Evolutionary conservation across 2,329 filamentous ascomycete species (phyloP).

Genomic region (Sporothrix sp.): DNA sequence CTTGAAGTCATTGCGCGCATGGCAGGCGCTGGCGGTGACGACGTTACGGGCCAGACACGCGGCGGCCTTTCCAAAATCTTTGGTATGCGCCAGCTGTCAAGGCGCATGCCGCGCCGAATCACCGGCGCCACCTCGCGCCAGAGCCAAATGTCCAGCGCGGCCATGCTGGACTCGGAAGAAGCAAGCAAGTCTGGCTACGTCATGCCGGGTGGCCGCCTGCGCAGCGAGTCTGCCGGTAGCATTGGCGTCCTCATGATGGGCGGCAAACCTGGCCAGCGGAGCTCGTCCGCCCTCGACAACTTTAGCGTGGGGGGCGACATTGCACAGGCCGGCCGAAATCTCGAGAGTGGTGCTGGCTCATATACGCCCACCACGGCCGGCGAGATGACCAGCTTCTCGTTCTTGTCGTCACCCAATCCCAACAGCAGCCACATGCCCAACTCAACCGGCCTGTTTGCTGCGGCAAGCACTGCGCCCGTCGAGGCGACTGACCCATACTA

Average conservation of each 20-base stretch:
- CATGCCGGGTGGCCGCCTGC: constrained; percentile 42
- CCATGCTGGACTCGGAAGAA: constrained; percentile 64
- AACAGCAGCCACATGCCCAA: constrained; percentile 23
- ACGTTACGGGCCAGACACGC: constrained; percentile 56
- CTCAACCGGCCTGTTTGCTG: background rate
- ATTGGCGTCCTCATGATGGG: constrained; percentile 41
- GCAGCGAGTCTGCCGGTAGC: constrained; percentile 53
- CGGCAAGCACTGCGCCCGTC: constrained; percentile 27
- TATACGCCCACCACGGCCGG: constrained; percentile 65
- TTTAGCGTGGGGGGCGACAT: constrained; percentile 36
- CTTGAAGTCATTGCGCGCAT: constrained; percentile 79
- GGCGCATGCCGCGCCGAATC: constrained; percentile 54
- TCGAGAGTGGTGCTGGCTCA: constrained; percentile 51
- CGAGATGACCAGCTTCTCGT: constrained; percentile 60
- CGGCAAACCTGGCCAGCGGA: constrained; percentile 35
- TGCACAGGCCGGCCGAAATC: constrained; percentile 35
- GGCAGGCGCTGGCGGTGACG: constrained; percentile 71
- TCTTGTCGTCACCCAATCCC: constrained; percentile 47
- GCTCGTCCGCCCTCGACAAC: constrained; percentile 46
- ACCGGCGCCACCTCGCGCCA: constrained; percentile 52
- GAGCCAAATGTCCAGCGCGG: constrained; percentile 73
- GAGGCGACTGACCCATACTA: constrained; percentile 73
- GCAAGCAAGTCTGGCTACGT: constrained; percentile 52
- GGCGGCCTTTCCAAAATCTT: constrained; percentile 86
- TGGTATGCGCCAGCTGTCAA: constrained; percentile 78